phyloP scores from a whole-genome alignment of 2,329 filamentous ascomycete species.

The Xylaria sp. region DNA sequence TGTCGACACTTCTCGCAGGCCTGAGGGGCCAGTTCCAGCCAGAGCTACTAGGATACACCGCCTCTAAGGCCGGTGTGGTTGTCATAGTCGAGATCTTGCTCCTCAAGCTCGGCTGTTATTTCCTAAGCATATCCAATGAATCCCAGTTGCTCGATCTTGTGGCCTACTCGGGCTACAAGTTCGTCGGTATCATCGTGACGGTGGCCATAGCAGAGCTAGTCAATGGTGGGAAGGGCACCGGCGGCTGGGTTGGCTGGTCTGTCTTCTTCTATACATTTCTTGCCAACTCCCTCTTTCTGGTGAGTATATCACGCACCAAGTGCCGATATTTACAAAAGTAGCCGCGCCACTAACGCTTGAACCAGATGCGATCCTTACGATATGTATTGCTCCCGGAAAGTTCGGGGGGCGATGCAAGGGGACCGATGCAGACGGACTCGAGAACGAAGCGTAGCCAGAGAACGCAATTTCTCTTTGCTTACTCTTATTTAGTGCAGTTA shows the following conservation, averaged over 20 bases:
- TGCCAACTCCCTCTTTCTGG: constrained; percentile 95
- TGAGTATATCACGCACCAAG: constrained; percentile 59
- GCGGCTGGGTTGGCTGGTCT: constrained; percentile 88
- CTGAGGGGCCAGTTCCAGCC: constrained; percentile 93
- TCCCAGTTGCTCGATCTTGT: constrained; percentile 93
- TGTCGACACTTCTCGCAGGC: constrained; percentile 90
- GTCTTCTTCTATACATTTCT: constrained; percentile 92
- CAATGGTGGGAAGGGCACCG: constrained; percentile 82
- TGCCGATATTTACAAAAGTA: too few relatives aligned
- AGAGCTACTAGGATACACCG: constrained; percentile 89
- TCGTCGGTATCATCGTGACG: constrained; percentile 94
- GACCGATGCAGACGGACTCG: constrained; percentile 76
- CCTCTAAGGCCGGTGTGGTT: constrained; percentile 83
- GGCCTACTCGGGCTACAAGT: constrained; percentile 98
- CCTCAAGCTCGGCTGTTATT: constrained; percentile 91
- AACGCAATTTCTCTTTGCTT: constrained; percentile 92
- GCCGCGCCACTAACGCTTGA: constrained; percentile 23
- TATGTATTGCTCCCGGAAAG: constrained; percentile 94
- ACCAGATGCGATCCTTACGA: constrained; percentile 88
- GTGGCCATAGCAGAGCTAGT: constrained; percentile 81
- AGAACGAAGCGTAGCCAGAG: constrained; percentile 86
- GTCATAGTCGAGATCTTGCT: constrained; percentile 90
- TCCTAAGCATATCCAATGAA: constrained; percentile 92
- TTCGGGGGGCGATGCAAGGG: constrained; percentile 70
- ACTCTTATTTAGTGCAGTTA: constrained; percentile 94